Conservation (phyloP, 2,329 filamentous ascomycete species). For the Fonsecaea pedrosoi region DNA sequence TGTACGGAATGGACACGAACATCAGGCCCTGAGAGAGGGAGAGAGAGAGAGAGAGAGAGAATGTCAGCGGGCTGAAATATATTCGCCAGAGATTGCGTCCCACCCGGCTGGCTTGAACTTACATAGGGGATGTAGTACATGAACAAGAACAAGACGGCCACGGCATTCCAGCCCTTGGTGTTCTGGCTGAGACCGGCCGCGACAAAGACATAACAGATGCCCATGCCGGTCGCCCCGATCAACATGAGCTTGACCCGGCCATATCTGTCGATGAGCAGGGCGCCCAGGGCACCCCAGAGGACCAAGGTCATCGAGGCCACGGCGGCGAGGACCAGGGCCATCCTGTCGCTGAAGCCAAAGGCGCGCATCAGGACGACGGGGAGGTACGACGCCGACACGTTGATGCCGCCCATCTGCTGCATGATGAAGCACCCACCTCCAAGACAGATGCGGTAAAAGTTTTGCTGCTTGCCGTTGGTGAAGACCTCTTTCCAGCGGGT, state of each 20-base stretch:
- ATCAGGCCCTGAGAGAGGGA: conserved; percentile 3
- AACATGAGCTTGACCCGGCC: conserved; percentile 48
- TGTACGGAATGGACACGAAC: conserved; percentile 39
- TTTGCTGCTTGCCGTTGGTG: conserved; percentile 48
- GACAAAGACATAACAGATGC: conserved; percentile 46
- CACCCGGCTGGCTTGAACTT: conserved; percentile 45
- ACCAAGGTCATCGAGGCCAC: conserved; percentile 10
- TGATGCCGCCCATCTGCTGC: conserved; percentile 60
- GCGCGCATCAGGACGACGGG: conserved; percentile 13
- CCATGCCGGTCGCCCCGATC: not conserved
- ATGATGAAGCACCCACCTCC: conserved; percentile 52
- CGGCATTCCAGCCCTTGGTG: conserved; percentile 33
- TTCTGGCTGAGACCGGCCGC: conserved; percentile 41
- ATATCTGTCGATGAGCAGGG: conserved; percentile 57
- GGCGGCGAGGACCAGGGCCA: conserved; percentile 14
- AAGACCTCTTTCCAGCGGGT: conserved; percentile 17
- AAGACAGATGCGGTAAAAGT: conserved; percentile 50
- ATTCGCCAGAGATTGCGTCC: not conserved
- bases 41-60: too few relatives aligned
- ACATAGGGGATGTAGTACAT: conserved; percentile 15
- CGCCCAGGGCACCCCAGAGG: conserved; percentile 32
- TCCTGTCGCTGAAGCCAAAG: conserved; percentile 18
- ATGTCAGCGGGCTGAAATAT: not conserved
- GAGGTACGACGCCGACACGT: conserved; percentile 46
- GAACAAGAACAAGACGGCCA: conserved; percentile 44